phyloP scores from a whole-genome alignment of 306 rosid genomes.

The Delonix regia region DNA sequence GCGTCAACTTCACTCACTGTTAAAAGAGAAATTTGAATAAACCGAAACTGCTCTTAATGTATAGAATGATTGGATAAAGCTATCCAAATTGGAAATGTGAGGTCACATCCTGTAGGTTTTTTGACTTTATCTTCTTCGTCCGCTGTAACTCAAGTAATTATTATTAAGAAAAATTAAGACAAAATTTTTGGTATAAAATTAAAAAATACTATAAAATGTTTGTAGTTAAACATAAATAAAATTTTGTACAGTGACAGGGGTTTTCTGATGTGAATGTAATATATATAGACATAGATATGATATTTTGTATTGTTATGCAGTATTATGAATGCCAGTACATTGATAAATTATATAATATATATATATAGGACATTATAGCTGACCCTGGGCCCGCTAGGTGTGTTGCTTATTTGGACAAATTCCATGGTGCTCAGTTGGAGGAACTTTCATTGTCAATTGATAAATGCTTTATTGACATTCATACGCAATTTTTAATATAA shows the following conservation, averaged over 20 bases:
- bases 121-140: neutral
- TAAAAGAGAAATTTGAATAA: neutral
- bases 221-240: neutral
- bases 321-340: slow-evolving; percentile 17
- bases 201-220: neutral
- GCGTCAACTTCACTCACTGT: slow-evolving; percentile 10
- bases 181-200: neutral
- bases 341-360: slow-evolving; percentile 2
- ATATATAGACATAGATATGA: neutral
- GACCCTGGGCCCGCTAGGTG: slow-evolving; percentile 31
- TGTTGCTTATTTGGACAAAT: slow-evolving; percentile 11
- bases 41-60: neutral
- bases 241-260: neutral
- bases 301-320: neutral
- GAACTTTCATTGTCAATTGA: slow-evolving; percentile 14
- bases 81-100: neutral
- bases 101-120: neutral
- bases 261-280: slow-evolving; percentile 4
- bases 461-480: too few species aligned
- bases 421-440: neutral
- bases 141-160: neutral
- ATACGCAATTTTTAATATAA: too few species aligned
- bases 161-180: neutral
- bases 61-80: neutral
- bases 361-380: slow-evolving; percentile 2